Evolutionary conservation across 768 basidiomycete species (phyloP).

Genomic region (Fistulinella prunicolor): DNA sequence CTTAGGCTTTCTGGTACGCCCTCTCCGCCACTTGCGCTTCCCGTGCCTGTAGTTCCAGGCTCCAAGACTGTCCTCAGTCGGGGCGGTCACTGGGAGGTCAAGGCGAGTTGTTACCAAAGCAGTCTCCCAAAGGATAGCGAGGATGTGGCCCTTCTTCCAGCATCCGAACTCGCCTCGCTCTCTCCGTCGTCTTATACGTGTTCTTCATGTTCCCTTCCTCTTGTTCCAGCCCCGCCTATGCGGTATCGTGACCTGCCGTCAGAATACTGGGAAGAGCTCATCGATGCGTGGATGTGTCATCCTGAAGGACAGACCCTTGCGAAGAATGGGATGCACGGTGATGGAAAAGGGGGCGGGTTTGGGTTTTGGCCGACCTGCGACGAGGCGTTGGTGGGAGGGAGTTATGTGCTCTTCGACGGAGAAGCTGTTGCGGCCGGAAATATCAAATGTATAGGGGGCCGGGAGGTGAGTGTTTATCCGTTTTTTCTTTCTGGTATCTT

Average conservation of each 20-base stretch:
- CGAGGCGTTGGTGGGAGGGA: constrained; percentile 84
- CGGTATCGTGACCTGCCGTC: constrained; percentile 86
- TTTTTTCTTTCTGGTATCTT: constrained; percentile 6
- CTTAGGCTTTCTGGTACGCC: constrained; percentile 57
- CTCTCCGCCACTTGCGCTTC: constrained; percentile 57
- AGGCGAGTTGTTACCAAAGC: constrained; percentile 44
- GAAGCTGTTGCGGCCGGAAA: constrained; percentile 45
- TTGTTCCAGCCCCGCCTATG: constrained; percentile 51
- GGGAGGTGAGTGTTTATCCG: constrained; percentile 47
- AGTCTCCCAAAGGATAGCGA: constrained; percentile 15
- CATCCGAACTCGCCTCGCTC: constrained; percentile 54
- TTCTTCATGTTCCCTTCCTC: constrained; percentile 72
- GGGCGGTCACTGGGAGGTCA: constrained; percentile 68
- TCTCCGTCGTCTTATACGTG: constrained; percentile 71
- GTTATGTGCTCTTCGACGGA: constrained; percentile 79
- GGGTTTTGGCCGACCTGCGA: constrained; percentile 78
- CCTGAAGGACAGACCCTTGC: constrained; percentile 72
- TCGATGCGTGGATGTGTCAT: constrained; percentile 99
- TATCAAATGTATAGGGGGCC: constrained; percentile 16
- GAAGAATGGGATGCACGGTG: constrained; percentile 40
- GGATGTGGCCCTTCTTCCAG: constrained; percentile 57
- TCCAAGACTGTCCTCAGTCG: constrained; percentile 56
- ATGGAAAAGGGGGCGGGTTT: constrained; percentile 29
- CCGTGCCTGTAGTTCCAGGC: constrained; percentile 56
- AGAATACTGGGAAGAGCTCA: constrained; percentile 95